phyloP scores from a whole-genome alignment of 2,329 filamentous ascomycete genomes.

The Periconia sp. region DNA sequence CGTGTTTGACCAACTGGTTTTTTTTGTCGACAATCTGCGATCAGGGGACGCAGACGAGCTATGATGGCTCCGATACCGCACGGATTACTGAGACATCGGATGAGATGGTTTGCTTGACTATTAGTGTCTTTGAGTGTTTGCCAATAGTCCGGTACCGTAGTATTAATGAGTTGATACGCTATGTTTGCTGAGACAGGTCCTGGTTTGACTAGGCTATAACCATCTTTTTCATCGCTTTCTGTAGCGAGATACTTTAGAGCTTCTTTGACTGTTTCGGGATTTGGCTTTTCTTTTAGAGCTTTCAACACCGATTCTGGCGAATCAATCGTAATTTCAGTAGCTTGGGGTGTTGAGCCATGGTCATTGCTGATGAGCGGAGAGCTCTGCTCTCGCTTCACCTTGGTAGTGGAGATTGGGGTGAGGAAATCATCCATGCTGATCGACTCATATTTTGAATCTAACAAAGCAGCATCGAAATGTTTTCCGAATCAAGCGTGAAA shows the following conservation, averaged over 20 bases:
- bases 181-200: conserved; percentile 73
- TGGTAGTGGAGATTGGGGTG: conserved; percentile 48
- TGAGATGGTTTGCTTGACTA: conserved; percentile 50
- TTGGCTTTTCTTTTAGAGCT: conserved; percentile 63
- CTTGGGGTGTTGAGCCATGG: conserved; percentile 12
- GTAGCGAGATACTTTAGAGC: conserved; percentile 56
- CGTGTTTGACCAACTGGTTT: conserved; percentile 34
- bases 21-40: conserved; percentile 42
- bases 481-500: not conserved
- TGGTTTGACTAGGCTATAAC: conserved; percentile 63
- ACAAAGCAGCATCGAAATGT: not conserved
- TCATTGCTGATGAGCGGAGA: conserved; percentile 17
- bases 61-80: conserved; percentile 77
- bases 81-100: conserved; percentile 70
- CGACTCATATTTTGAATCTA: conserved; percentile 11
- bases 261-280: conserved; percentile 57
- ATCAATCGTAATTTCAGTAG: conserved; percentile 11
- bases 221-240: conserved; percentile 20
- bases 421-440: conserved; percentile 52
- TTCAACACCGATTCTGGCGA: conserved; percentile 58
- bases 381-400: conserved; percentile 24
- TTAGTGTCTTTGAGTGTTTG: conserved; percentile 52
- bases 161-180: conserved; percentile 70
- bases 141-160: conserved; percentile 85
- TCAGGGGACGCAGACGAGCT: conserved; percentile 66